These are phyloP conservation scores for Penicillium sp. DNA, from an alignment of 2,329 filamentous ascomycete genomes.

Conservation along the genomic window DNA sequence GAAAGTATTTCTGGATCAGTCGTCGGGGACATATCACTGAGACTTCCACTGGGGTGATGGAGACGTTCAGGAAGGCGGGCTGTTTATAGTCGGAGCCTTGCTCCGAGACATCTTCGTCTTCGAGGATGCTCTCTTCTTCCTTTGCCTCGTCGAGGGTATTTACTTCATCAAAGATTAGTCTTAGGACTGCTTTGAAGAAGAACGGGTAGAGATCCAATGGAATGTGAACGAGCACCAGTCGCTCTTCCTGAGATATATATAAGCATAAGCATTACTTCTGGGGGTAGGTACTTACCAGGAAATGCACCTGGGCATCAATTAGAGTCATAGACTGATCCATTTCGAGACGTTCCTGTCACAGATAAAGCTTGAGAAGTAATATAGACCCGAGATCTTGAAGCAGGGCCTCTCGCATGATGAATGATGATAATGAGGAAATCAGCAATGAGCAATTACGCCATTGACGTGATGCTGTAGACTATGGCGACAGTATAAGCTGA, in stretches of 20 bases:
- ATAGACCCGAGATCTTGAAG: background rate
- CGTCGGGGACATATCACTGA: slow-evolving; percentile 80
- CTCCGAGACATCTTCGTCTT: slow-evolving; percentile 30
- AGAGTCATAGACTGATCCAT: slow-evolving; percentile 23
- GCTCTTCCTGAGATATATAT: slow-evolving; percentile 61
- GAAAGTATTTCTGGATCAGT: slow-evolving; percentile 69
- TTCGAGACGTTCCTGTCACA: background rate
- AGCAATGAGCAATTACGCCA: slow-evolving; percentile 16
- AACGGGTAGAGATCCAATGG: slow-evolving; percentile 69
- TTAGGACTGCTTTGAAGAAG: slow-evolving; percentile 82
- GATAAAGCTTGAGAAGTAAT: background rate
- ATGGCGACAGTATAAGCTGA: slow-evolving; percentile 2
- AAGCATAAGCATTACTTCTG: background rate
- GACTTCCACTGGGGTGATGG: slow-evolving; percentile 85
- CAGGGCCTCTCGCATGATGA: background rate
- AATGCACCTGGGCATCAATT: slow-evolving; percentile 23
- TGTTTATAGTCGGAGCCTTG: slow-evolving; percentile 43
- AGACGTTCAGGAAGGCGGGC: slow-evolving; percentile 87
- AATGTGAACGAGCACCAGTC: slow-evolving; percentile 83
- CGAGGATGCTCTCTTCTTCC: slow-evolving; percentile 40
- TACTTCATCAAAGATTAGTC: slow-evolving; percentile 65
- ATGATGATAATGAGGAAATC: background rate
- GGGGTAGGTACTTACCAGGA: slow-evolving; percentile 16
- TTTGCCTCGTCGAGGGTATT: slow-evolving; percentile 36
- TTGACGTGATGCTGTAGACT: slow-evolving; percentile 12